phyloP scores from a whole-genome alignment of 2,329 filamentous ascomycete species.

The Epichloe sp. region DNA sequence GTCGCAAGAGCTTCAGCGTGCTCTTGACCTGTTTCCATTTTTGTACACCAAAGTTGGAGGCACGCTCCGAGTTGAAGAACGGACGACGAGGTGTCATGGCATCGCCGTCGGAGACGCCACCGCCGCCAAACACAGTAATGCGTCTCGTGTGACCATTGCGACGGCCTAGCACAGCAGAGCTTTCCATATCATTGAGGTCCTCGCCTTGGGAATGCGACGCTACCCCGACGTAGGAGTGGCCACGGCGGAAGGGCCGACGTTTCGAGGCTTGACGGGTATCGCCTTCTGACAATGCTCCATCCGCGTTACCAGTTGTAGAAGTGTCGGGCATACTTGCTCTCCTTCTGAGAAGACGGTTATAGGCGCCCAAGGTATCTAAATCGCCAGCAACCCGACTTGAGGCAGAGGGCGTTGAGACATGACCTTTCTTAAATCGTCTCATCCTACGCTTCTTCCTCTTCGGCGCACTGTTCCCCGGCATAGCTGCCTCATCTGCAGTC shows the following conservation, averaged over 20 bases:
- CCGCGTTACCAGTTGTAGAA: slow-evolving; percentile 29
- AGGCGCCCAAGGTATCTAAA: slow-evolving; percentile 26
- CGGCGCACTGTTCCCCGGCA: slow-evolving; percentile 22
- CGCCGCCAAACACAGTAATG: slow-evolving; percentile 51
- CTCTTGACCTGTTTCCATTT: slow-evolving; percentile 92
- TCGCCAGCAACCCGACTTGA: slow-evolving; percentile 33
- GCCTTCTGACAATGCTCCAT: slow-evolving; percentile 60
- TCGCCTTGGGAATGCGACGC: slow-evolving; percentile 31
- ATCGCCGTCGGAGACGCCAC: slow-evolving; percentile 52
- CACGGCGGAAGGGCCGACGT: slow-evolving; percentile 38
- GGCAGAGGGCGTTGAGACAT: slow-evolving; percentile 55
- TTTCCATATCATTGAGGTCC: slow-evolving; percentile 38
- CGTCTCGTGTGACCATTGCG: slow-evolving; percentile 52
- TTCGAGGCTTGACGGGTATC: slow-evolving; percentile 52
- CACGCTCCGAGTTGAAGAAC: slow-evolving; percentile 51
- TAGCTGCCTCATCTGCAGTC: slow-evolving; percentile 62
- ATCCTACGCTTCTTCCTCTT: slow-evolving; percentile 52
- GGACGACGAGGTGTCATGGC: slow-evolving; percentile 42
- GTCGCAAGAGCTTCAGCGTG: slow-evolving; percentile 64
- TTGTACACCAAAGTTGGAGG: slow-evolving; percentile 61
- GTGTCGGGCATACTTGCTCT: slow-evolving; percentile 53
- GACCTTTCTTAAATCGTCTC: slow-evolving; percentile 37
- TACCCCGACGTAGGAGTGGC: slow-evolving; percentile 44
- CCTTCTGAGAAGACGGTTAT: slow-evolving; percentile 42
- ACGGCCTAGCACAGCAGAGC: slow-evolving; percentile 31